Evolutionary conservation across 2,329 filamentous ascomycete genomes (phyloP), one percentile per base, ranked within the genome.

Genomic region (Coccinonectria pachysandricola): DNA sequence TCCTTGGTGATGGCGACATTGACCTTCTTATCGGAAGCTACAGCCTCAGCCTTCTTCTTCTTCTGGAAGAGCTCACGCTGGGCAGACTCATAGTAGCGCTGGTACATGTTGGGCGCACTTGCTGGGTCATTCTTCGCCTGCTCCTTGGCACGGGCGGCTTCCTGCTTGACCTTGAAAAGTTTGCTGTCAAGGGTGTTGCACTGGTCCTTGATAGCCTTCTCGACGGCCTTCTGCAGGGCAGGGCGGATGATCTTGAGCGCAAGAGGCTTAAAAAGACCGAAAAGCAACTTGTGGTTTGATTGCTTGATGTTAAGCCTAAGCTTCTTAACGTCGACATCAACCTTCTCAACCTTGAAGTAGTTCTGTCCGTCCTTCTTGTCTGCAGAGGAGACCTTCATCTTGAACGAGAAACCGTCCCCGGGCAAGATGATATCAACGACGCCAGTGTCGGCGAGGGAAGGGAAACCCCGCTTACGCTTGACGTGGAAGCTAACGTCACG

Each of bases 261-360:
- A 14, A 96, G 52, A 4, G 87, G 84, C 68, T 95, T 95, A 66
- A 88, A 79, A 19, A 95, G 52, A 28, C 63, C 64, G 56, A 96
- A 94, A 12, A 96, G 68, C 8, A 91, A 49, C 71, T 95, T 98
- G 71, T 96, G 87, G 55, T 79, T 92, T 27, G 87, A 95, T 65
- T 94, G 75, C 68, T 87, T 86, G 40, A 98, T 57, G 64, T 93
- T 94, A 61, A 98, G 77, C 43, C 80, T 72, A 31, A 95, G 68
- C 48, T 87, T 55, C 59, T 83, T 81, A 42, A 94, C 73, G 44
- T 84, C 76, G 12, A 93, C 83, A 20, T 81, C 68, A 3, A 94
- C 80, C 55, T 81, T 87, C 49, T 93, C 85, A 34, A 96, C 71
- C 71, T 94, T 95, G 72, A 96, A 88, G 60, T 93, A 91, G 54